Conservation (phyloP, 2,329 filamentous ascomycete genomes). For the Diaporthe citriasiana region DNA sequence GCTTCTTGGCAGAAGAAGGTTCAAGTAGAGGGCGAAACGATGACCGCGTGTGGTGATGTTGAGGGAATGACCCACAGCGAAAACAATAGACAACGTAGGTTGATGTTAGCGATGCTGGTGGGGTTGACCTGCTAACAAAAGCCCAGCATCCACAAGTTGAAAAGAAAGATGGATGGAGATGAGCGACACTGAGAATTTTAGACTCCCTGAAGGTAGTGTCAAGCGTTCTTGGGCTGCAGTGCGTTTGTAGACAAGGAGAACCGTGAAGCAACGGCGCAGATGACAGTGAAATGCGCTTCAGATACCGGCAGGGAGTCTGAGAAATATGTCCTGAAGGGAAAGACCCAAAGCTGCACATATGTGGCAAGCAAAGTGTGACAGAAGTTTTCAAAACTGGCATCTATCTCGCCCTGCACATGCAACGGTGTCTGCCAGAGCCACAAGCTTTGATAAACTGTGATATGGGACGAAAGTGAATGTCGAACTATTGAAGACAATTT, state of each 20-base stretch:
- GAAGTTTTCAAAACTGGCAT: background rate
- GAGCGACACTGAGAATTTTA: background rate
- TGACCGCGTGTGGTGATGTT: too few species aligned
- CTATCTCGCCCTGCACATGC: background rate
- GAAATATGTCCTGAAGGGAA: too few species aligned
- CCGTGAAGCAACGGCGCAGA: background rate
- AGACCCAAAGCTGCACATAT: background rate
- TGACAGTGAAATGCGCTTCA: background rate
- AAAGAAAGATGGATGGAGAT: background rate
- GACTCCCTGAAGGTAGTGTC: background rate
- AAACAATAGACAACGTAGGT: background rate
- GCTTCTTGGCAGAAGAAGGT: too few species aligned
- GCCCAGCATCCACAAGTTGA: background rate
- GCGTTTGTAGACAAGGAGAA: background rate
- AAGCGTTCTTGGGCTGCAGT: fast-evolving
- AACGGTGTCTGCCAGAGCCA: background rate
- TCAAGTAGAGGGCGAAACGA: too few species aligned
- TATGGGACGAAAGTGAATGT: background rate
- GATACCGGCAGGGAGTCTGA: background rate
- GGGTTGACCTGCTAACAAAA: background rate
- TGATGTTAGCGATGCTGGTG: background rate
- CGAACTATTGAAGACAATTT: background rate
- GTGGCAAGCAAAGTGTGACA: background rate
- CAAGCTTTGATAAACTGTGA: background rate
- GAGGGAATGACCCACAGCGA: background rate